Conservation (phyloP, 1,139 yeast genomes). For the Sugiyamaella castrensis region DNA sequence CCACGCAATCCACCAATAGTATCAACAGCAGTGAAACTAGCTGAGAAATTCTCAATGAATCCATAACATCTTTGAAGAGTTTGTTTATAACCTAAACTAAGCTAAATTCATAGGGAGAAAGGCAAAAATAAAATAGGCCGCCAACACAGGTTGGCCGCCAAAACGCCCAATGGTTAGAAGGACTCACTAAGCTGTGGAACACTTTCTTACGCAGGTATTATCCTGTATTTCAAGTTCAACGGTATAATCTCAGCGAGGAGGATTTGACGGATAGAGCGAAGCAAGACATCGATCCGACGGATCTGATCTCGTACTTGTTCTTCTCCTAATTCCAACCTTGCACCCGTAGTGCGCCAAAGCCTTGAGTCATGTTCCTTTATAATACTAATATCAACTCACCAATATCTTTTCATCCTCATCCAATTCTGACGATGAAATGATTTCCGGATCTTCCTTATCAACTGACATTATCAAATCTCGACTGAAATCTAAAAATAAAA, state of each 20-base stretch:
- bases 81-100: slow-evolving; percentile 26
- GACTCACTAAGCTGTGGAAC: slow-evolving; percentile 15
- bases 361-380: slow-evolving; percentile 12
- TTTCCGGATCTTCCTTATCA: slow-evolving; percentile 5
- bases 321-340: slow-evolving; percentile 4
- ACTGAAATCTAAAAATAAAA: no score
- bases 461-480: not conserved
- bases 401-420: slow-evolving; percentile 14
- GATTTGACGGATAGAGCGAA: not conserved
- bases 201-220: slow-evolving; percentile 30
- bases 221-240: slow-evolving; percentile 31
- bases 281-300: no score
- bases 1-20: slow-evolving; percentile 27
- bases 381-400: slow-evolving; percentile 12
- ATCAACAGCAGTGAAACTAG: slow-evolving; percentile 30
- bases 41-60: slow-evolving; percentile 29
- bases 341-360: slow-evolving; percentile 22
- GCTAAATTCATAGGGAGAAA: slow-evolving; percentile 12
- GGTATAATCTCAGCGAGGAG: slow-evolving; percentile 28
- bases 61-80: slow-evolving; percentile 25
- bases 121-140: slow-evolving; percentile 1
- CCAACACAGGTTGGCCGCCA: slow-evolving; percentile 5
- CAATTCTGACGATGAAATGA: not conserved
- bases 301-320: not conserved
- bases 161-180: slow-evolving; percentile 11